Conservation (phyloP, 164 flowering plant genomes). For the Kingdonia uniflora region DNA sequence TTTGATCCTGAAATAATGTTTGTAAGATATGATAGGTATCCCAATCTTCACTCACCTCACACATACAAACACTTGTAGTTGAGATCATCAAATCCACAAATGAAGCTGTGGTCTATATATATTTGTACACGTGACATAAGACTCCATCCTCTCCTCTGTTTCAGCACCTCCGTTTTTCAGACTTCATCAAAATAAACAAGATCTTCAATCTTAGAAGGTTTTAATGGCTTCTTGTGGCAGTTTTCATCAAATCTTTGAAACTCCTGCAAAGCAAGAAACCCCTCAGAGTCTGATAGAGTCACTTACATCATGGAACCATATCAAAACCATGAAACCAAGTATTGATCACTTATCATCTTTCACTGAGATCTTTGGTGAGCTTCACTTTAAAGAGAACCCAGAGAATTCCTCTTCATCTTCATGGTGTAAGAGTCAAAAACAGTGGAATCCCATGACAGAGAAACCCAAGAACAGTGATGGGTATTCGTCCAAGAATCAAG, state of each 20-base stretch:
- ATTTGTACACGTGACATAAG: too few relatives aligned
- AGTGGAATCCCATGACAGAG: background rate
- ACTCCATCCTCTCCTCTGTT: background rate
- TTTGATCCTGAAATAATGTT: too few relatives aligned
- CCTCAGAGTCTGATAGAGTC: conserved; percentile 37
- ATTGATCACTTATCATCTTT: conserved; percentile 25
- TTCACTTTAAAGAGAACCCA: conserved; percentile 44
- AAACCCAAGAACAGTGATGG: conserved; percentile 22
- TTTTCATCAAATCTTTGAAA: conserved; percentile 56
- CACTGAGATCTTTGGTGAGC: conserved; percentile 77
- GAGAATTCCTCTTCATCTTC: background rate
- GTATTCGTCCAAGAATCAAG: conserved; percentile 34
- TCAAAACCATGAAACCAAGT: conserved; percentile 23
- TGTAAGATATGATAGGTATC: too few relatives aligned
- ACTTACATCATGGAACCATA: conserved; percentile 47
- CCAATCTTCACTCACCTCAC: too few relatives aligned
- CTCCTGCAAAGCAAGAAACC: conserved; percentile 36
- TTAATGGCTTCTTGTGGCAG: conserved; percentile 66
- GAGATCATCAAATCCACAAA: too few relatives aligned
- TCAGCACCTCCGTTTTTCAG: background rate
- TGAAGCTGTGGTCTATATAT: too few relatives aligned
- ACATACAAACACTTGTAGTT: too few relatives aligned
- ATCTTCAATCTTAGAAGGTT: too few relatives aligned
- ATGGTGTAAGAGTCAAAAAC: background rate
- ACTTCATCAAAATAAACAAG: background rate